Evolutionary conservation across 2,329 filamentous ascomycete species (phyloP).

Genomic region (Colletotrichum sublineola): DNA sequence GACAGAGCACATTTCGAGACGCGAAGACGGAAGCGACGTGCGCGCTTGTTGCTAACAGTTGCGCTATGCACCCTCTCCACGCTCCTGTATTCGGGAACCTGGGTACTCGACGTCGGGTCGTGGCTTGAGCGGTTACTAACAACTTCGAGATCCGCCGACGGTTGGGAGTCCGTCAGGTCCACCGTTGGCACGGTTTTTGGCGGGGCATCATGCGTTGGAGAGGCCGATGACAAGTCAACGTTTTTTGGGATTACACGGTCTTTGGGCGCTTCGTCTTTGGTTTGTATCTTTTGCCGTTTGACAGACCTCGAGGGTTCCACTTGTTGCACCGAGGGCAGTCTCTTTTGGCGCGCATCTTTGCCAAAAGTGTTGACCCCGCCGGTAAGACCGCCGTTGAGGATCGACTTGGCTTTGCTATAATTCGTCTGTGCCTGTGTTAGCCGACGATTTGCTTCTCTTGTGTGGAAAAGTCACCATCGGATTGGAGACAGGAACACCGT

Average conservation of each 20-base stretch:
- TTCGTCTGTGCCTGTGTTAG: conserved; percentile 23
- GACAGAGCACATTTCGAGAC: neutral
- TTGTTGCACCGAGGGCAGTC: conserved; percentile 5
- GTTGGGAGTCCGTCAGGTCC: conserved; percentile 30
- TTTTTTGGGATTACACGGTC: neutral
- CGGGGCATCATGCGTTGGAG: neutral
- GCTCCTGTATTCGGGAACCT: conserved; percentile 1
- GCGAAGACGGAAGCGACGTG: neutral
- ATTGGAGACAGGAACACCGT: conserved; percentile 30
- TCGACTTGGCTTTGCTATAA: neutral
- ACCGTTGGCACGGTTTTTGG: conserved; percentile 1
- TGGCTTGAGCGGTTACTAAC: conserved; percentile 27
- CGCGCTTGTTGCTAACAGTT: neutral
- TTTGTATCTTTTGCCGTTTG: conserved; percentile 32
- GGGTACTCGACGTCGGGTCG: neutral
- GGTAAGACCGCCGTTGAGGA: neutral
- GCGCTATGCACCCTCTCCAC: conserved; percentile 18
- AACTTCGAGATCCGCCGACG: conserved; percentile 21
- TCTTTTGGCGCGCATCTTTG: conserved; percentile 17
- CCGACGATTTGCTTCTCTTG: neutral
- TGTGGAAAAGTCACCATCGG: conserved; percentile 33
- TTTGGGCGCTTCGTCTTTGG: neutral
- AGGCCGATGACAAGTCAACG: neutral
- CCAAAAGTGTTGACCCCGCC: conserved; percentile 13
- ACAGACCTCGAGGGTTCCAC: conserved; percentile 18